Conservation (phyloP, 345 rosid species). For the Pseudoturritis turrita region DNA sequence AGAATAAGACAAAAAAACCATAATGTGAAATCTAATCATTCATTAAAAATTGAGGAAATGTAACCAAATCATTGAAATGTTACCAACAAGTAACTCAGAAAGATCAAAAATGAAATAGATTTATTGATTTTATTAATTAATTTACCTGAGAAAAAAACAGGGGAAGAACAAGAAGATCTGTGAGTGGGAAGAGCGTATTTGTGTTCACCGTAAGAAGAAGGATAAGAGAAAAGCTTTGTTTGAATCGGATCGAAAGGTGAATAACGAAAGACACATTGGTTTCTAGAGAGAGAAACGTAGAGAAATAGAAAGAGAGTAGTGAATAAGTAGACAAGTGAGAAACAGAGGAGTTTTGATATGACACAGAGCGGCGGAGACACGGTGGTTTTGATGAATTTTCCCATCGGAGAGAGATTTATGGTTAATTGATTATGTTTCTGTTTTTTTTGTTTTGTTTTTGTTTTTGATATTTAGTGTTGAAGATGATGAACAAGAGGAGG, state of each 20-base stretch:
- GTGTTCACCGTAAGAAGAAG: constrained; percentile 76
- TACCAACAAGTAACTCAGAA: too few species aligned
- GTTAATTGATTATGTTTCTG: background rate
- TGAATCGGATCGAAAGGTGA: constrained; percentile 75
- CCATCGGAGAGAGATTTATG: constrained; percentile 11
- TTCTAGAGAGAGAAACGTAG: constrained; percentile 41
- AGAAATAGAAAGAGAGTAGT: constrained; percentile 52
- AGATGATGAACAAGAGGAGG: background rate
- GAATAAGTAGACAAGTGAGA: constrained; percentile 68
- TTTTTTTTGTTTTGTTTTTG: background rate
- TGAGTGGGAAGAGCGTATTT: constrained; percentile 75
- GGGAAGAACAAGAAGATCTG: constrained; percentile 63
- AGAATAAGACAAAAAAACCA: background rate
- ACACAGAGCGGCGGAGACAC: constrained; percentile 41
- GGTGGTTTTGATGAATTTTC: constrained; percentile 24
- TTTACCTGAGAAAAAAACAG: constrained; percentile 64
- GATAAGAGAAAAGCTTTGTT: constrained; percentile 64
- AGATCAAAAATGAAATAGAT: background rate
- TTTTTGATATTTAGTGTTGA: background rate
- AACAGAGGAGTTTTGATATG: constrained; percentile 78
- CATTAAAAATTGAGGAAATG: background rate
- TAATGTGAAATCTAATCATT: background rate
- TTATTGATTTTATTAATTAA: background rate
- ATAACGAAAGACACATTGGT: constrained; percentile 61
- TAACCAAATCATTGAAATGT: too few species aligned